Evolutionary conservation across 129 eudicot species (phyloP).

Genomic region (Oenanthe sinensis): DNA sequence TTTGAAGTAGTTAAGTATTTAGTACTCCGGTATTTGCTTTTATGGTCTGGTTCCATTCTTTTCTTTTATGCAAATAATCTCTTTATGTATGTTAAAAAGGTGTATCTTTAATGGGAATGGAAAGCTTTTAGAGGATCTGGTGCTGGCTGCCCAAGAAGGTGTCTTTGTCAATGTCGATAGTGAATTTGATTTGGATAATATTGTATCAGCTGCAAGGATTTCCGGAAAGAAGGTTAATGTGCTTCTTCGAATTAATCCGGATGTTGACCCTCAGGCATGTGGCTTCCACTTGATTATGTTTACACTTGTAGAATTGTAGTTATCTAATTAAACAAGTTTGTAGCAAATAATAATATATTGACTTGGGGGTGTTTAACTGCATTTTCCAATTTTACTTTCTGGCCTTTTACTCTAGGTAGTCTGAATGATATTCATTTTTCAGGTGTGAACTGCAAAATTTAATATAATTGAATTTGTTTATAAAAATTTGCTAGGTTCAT

Average conservation of each 20-base stretch:
- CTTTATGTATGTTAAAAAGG: constrained; percentile 22
- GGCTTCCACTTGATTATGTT: background rate
- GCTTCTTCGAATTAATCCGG: constrained; percentile 88
- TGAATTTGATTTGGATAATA: constrained; percentile 92
- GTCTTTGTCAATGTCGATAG: constrained; percentile 88
- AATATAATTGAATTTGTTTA: background rate
- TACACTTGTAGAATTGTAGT: background rate
- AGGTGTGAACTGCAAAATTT: background rate
- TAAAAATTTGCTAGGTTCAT: constrained; percentile 56
- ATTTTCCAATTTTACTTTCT: no score
- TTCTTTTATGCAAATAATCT: background rate
- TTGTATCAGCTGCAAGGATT: constrained; percentile 88
- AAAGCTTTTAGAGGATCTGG: constrained; percentile 81
- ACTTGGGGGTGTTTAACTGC: background rate
- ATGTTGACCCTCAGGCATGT: constrained; percentile 98
- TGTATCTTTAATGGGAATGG: constrained; percentile 97
- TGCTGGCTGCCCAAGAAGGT: constrained; percentile 87
- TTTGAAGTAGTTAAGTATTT: background rate
- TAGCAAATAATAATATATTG: background rate
- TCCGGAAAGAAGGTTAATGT: constrained; percentile 83
- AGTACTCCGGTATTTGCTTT: background rate
- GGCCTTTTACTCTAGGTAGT: background rate
- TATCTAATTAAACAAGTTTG: background rate
- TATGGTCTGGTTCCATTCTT: background rate
- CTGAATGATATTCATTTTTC: background rate